phyloP scores from a whole-genome alignment of 257 asterid genomes.

The Capsicum pubescens region DNA sequence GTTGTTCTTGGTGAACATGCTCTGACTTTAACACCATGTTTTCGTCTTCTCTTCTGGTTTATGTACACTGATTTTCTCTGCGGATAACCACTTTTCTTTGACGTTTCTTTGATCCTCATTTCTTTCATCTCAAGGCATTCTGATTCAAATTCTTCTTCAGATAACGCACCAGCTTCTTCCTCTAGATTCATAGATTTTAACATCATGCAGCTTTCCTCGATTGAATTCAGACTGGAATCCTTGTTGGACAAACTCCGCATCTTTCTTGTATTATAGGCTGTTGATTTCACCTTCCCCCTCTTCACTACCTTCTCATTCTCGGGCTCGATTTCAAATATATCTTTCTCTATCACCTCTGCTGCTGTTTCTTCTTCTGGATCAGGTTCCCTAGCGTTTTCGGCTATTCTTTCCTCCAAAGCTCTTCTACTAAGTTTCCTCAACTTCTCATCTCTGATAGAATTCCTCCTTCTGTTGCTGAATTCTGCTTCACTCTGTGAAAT shows the following conservation, averaged over 20 bases:
- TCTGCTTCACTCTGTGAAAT: constrained; percentile 31
- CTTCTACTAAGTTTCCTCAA: constrained; percentile 31
- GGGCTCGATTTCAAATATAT: constrained; percentile 41
- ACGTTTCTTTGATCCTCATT: constrained; percentile 31
- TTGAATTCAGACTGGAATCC: constrained; percentile 30
- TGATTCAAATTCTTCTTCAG: constrained; percentile 41
- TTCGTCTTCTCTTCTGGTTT: constrained; percentile 41
- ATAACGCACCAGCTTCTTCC: constrained; percentile 27
- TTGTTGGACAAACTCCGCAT: constrained; percentile 28
- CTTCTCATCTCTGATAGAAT: constrained; percentile 30
- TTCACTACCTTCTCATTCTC: constrained; percentile 29
- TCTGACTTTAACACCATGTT: constrained; percentile 40
- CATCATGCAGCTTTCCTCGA: constrained; percentile 32
- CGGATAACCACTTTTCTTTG: constrained; percentile 32
- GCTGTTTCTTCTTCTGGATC: constrained; percentile 21
- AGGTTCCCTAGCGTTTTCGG: constrained; percentile 24
- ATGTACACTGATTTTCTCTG: constrained; percentile 38
- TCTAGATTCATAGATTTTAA: constrained; percentile 34
- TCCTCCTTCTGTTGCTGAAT: constrained; percentile 33
- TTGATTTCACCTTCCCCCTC: constrained; percentile 27
- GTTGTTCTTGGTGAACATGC: constrained; percentile 55
- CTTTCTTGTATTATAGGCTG: constrained; percentile 29
- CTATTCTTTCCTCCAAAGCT: constrained; percentile 32
- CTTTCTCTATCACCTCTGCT: constrained; percentile 37
- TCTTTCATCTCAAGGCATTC: constrained; percentile 33